phyloP scores from a whole-genome alignment of 352 stramenopile genomes.

The Phytophthora citricola region DNA sequence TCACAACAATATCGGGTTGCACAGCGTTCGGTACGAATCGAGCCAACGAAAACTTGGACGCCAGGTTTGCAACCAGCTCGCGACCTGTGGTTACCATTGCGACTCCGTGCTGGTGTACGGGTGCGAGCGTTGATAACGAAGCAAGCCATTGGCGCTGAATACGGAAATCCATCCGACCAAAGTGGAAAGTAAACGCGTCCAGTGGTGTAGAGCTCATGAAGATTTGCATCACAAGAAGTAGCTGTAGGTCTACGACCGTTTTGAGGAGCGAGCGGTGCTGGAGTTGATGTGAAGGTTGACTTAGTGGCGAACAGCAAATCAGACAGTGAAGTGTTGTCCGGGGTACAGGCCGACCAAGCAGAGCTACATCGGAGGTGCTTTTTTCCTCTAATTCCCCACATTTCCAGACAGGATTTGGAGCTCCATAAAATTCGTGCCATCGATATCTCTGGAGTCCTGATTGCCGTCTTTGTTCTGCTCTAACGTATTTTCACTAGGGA shows the following conservation, averaged over 20 bases:
- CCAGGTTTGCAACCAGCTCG: conserved; percentile 8
- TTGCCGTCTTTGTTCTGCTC: not conserved
- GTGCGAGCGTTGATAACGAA: not conserved
- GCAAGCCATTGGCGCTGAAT: conserved; percentile 20
- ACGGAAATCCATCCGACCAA: conserved; percentile 12
- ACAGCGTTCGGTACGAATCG: not conserved
- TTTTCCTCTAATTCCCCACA: not conserved
- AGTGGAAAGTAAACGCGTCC: conserved; percentile 19
- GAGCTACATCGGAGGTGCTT: not conserved
- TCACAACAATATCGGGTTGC: not conserved
- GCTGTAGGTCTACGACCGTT: conserved; percentile 11
- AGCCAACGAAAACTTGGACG: conserved; percentile 7
- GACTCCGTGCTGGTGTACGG: not conserved
- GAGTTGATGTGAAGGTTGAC: not conserved
- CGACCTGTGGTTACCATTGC: no score
- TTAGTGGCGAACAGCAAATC: conserved; percentile 10
- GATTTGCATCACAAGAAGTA: conserved; percentile 10
- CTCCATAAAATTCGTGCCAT: not conserved
- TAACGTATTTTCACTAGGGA: not conserved
- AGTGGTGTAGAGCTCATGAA: conserved; percentile 16
- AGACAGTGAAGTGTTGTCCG: not conserved
- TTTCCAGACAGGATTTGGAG: not conserved
- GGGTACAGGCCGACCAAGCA: not conserved
- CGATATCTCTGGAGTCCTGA: not conserved
- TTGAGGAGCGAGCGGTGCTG: not conserved